phyloP scores from a whole-genome alignment of 495 filamentous ascomycete species.

The Aspergillus saccharolyticus region DNA sequence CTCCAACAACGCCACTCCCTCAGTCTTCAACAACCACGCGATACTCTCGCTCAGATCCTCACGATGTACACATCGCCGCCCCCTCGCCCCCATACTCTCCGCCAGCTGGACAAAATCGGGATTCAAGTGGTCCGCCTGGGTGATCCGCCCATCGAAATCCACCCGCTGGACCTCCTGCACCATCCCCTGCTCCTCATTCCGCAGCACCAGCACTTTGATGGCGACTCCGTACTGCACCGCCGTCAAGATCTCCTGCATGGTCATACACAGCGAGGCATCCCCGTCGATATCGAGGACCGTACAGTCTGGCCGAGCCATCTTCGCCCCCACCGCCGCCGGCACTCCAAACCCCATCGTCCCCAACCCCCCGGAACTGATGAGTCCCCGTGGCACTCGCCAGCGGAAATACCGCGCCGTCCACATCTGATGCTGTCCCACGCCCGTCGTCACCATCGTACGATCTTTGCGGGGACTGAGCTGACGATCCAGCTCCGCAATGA shows the following conservation, averaged over 20 bases:
- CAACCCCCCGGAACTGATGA: constrained; percentile 89
- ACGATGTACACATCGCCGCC: constrained; percentile 49
- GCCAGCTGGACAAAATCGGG: constrained; percentile 50
- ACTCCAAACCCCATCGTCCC: constrained; percentile 96
- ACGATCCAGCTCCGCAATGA: constrained; percentile 79
- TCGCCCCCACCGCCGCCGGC: constrained; percentile 88
- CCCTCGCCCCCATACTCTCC: constrained; percentile 64
- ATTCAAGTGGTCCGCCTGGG: constrained; percentile 88
- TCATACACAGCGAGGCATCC: constrained; percentile 95
- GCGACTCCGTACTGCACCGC: constrained; percentile 89
- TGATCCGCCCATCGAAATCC: constrained; percentile 89
- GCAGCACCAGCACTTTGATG: constrained; percentile 85
- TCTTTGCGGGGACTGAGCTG: constrained; percentile 70
- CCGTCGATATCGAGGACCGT: constrained; percentile 93
- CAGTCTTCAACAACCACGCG: constrained; percentile 59
- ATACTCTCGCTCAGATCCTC: constrained; percentile 61
- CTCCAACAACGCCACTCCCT: constrained; percentile 45
- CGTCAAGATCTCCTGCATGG: constrained; percentile 83
- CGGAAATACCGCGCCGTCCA: constrained; percentile 94
- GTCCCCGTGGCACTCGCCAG: constrained; percentile 81
- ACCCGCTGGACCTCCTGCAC: constrained; percentile 91
- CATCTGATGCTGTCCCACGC: constrained; percentile 98
- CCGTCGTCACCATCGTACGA: constrained; percentile 80
- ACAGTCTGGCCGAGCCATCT: constrained; percentile 81
- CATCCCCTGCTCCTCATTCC: constrained; percentile 95